phyloP scores from a whole-genome alignment of 495 filamentous ascomycete species.

The Tuber umbilicatum region DNA sequence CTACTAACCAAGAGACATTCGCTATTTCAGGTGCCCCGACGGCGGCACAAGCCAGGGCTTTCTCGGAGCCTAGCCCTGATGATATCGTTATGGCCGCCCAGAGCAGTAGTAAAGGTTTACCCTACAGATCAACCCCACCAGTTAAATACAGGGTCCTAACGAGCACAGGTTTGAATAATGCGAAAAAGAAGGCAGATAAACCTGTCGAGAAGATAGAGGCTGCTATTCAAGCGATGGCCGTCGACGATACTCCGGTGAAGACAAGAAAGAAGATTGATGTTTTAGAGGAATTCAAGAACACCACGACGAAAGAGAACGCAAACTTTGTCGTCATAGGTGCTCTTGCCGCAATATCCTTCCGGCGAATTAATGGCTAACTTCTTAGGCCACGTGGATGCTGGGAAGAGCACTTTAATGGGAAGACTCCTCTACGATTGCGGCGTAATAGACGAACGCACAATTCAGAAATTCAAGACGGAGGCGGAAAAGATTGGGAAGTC shows the following conservation, averaged over 20 bases:
- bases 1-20: slow-evolving; percentile 36
- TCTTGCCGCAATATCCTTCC: slow-evolving; percentile 23
- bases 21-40: slow-evolving; percentile 30
- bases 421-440: slow-evolving; percentile 82
- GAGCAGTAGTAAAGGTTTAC: slow-evolving; percentile 69
- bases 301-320: slow-evolving; percentile 68
- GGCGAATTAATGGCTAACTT: slow-evolving; percentile 10
- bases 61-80: slow-evolving; percentile 88
- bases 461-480: slow-evolving; percentile 81
- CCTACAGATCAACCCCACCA: slow-evolving; percentile 23
- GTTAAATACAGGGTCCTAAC: slow-evolving; percentile 45
- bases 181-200: slow-evolving; percentile 1
- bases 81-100: slow-evolving; percentile 83
- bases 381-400: slow-evolving; percentile 88
- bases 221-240: slow-evolving; percentile 54
- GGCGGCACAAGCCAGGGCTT: slow-evolving; percentile 47
- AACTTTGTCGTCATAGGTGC: slow-evolving; percentile 94
- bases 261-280: slow-evolving; percentile 87
- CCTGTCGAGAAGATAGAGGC: neutral
- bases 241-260: slow-evolving; percentile 64
- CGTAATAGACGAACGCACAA: slow-evolving; percentile 75
- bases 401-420: slow-evolving; percentile 97
- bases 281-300: slow-evolving; percentile 68
- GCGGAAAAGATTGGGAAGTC: slow-evolving; percentile 87
- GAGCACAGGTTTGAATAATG: slow-evolving; percentile 23